These are phyloP conservation scores for Ustilago bromivora DNA, from an alignment of 1,284 basidiomycete species.

Conservation along the genomic window DNA sequence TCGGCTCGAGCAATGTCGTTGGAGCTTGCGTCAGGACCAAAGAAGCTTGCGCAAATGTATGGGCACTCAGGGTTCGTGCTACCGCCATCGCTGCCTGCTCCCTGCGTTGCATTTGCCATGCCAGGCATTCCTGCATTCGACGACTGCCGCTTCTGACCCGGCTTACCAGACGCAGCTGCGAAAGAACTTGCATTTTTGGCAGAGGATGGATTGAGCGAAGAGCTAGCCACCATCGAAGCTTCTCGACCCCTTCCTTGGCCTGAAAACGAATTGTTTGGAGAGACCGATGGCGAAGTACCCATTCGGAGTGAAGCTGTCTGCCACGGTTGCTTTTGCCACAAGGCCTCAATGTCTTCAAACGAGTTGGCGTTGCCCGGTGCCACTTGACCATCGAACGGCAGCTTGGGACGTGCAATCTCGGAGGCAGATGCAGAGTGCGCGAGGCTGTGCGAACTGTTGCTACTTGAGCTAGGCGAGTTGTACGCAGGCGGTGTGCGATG, in stretches of 20 bases:
- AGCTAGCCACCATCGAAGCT: constrained; percentile 12
- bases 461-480: constrained; percentile 40
- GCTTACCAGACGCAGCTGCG: constrained; percentile 1
- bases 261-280: constrained; percentile 15
- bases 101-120: constrained; percentile 3
- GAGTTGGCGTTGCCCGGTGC: constrained; percentile 40
- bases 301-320: constrained; percentile 45
- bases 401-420: constrained; percentile 28
- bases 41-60: constrained; percentile 42
- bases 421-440: constrained; percentile 37
- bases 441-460: constrained; percentile 42
- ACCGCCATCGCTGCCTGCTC: constrained; percentile 8
- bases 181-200: constrained; percentile 14
- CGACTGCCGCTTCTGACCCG: constrained; percentile 4
- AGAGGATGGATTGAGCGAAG: constrained; percentile 3
- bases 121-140: constrained; percentile 8
- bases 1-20: constrained; percentile 45
- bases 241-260: constrained; percentile 20
- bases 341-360: constrained; percentile 51
- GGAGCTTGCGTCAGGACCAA: constrained; percentile 45
- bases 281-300: constrained; percentile 32
- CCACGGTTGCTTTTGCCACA: constrained; percentile 55
- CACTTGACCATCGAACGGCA: constrained; percentile 38
- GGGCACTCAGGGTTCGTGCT: constrained; percentile 36
- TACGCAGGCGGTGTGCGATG: constrained; percentile 42